A percentile compares a stretch with the other conserved stretches of the same genome.
Evolutionary conservation across 495 filamentous ascomycete genomes (phyloP).

Genomic region (Aspergillus funiculosus): DNA sequence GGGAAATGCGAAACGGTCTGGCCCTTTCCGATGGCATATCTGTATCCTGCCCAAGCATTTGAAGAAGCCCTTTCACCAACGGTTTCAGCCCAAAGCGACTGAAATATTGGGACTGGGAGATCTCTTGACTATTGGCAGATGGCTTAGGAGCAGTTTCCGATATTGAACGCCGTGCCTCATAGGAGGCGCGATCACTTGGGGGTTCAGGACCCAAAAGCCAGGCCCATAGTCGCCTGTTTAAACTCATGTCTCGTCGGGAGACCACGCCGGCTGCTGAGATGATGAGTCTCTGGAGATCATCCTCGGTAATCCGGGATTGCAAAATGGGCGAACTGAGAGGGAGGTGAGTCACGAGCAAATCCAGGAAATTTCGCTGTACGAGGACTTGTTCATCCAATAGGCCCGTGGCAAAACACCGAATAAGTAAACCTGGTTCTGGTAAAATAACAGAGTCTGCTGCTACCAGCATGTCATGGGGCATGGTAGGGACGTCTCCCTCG

Average conservation of each 20-base stretch:
- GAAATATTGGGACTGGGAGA: constrained; percentile 63
- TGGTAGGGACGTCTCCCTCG: constrained; percentile 17
- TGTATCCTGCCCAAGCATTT: constrained; percentile 60
- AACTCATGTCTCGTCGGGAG: constrained; percentile 83
- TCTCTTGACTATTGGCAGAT: constrained; percentile 38
- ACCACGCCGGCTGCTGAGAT: constrained; percentile 81
- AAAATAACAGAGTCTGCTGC: constrained; percentile 69
- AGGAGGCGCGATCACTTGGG: constrained; percentile 36
- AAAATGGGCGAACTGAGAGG: constrained; percentile 83
- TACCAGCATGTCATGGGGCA: constrained; percentile 29
- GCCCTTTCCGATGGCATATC: constrained; percentile 62
- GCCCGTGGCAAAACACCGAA: constrained; percentile 86
- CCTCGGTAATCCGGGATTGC: constrained; percentile 60
- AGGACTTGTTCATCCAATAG: constrained; percentile 85
- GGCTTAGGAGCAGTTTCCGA: constrained; percentile 41
- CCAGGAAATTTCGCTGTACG: constrained; percentile 88
- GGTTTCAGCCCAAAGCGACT: constrained; percentile 67
- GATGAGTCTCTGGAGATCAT: constrained; percentile 75
- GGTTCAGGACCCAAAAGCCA: constrained; percentile 90
- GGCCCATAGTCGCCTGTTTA: constrained; percentile 91
- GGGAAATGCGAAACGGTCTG: constrained; percentile 82
- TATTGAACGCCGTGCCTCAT: constrained; percentile 45
- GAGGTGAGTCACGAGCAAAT: constrained; percentile 84
- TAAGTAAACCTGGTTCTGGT: constrained; percentile 87
- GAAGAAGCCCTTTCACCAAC: constrained; percentile 66